A percentile compares a stretch with the other conserved stretches of the same genome.
Conservation (phyloP, 306 rosid genomes). For the Lablab purpureus region DNA sequence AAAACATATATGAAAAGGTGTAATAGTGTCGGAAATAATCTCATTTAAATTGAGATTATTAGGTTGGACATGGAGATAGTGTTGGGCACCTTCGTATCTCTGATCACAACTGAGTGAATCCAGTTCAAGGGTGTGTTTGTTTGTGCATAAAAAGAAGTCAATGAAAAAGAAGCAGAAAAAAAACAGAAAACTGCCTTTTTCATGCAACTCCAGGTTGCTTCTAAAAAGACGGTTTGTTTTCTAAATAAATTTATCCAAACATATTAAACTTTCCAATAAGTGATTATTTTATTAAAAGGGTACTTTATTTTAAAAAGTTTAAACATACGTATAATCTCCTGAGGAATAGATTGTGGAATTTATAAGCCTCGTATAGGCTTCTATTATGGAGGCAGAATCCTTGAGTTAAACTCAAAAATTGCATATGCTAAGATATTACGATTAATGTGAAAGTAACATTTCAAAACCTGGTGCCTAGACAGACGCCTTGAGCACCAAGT, state of each 20-base stretch:
- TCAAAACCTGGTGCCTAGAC: conserved; percentile 80
- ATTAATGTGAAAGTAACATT: background rate
- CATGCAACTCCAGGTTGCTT: no score
- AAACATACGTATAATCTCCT: background rate
- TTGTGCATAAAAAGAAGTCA: no score
- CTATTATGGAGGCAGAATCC: background rate
- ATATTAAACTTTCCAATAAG: no score
- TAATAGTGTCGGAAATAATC: background rate
- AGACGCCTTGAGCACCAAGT: conserved; percentile 83
- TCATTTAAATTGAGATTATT: conserved; percentile 21
- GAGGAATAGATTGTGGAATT: background rate
- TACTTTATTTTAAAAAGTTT: no score
- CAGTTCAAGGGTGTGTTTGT: background rate
- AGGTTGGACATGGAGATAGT: background rate
- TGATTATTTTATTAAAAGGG: no score
- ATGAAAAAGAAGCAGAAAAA: no score
- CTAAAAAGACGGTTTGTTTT: no score
- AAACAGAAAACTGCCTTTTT: no score
- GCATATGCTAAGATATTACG: background rate
- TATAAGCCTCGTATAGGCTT: background rate
- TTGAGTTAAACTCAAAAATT: background rate
- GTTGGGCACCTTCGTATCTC: background rate
- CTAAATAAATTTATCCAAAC: no score
- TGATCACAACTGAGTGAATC: conserved; percentile 16
- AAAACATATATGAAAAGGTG: background rate